phyloP scores from a whole-genome alignment of 768 basidiomycete species.

The Mycena amicta region DNA sequence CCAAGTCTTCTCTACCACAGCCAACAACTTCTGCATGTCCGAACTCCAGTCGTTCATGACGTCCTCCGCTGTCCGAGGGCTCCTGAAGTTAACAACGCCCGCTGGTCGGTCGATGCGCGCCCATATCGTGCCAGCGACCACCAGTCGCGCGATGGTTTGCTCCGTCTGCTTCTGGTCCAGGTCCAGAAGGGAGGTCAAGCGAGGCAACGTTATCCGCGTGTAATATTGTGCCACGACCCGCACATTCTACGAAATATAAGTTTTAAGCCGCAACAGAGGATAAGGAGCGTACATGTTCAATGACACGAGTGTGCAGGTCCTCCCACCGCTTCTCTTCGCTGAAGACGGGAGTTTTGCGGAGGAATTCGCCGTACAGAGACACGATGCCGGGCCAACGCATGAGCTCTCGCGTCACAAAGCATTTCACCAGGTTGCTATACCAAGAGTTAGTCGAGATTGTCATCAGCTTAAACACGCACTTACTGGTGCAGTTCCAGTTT shows the following conservation, averaged over 20 bases:
- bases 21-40: conserved; percentile 90
- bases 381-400: conserved; percentile 98
- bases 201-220: conserved; percentile 83
- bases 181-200: conserved; percentile 86
- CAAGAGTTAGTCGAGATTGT: conserved; percentile 22
- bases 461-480: conserved; percentile 24
- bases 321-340: conserved; percentile 83
- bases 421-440: conserved; percentile 88
- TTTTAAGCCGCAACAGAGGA: background rate
- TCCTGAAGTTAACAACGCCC: conserved; percentile 86
- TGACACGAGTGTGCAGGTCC: conserved; percentile 91
- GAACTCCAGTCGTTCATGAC: conserved; percentile 98
- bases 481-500: conserved; percentile 89
- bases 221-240: conserved; percentile 95
- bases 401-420: conserved; percentile 88
- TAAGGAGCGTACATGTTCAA: conserved; percentile 81
- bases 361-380: conserved; percentile 79
- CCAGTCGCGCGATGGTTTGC: conserved; percentile 84
- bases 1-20: conserved; percentile 97
- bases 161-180: conserved; percentile 83
- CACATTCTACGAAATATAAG: conserved; percentile 68
- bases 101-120: conserved; percentile 92
- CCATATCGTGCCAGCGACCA: conserved; percentile 90
- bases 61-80: conserved; percentile 82
- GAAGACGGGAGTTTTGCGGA: conserved; percentile 84